Conservation (phyloP, 2,329 filamentous ascomycete species). For the Cercospora janseana region DNA sequence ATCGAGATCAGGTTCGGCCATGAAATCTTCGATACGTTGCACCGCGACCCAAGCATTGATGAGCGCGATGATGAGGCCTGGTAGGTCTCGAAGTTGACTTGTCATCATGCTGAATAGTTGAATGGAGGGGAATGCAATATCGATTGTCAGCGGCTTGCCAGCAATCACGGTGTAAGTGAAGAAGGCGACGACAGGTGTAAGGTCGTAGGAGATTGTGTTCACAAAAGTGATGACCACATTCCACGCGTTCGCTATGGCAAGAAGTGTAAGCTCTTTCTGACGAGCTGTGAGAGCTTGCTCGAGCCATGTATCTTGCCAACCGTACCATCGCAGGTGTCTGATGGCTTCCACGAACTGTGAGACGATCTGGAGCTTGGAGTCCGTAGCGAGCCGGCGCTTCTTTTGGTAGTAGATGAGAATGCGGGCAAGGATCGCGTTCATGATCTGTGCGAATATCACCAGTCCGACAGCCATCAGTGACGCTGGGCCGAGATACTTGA, state of each 20-base stretch:
- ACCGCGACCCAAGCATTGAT: conserved; percentile 83
- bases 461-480: conserved; percentile 70
- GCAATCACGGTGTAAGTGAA: conserved; percentile 75
- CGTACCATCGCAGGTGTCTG: conserved; percentile 76
- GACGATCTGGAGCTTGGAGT: conserved; percentile 74
- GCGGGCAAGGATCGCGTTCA: conserved; percentile 68
- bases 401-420: conserved; percentile 67
- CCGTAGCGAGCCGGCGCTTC: conserved; percentile 69
- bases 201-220: conserved; percentile 67
- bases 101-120: conserved; percentile 78
- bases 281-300: conserved; percentile 66
- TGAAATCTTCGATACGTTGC: conserved; percentile 78
- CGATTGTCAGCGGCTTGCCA: conserved; percentile 66
- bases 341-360: conserved; percentile 86
- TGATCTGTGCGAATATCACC: conserved; percentile 57
- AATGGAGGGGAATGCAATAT: conserved; percentile 82
- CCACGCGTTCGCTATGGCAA: conserved; percentile 64
- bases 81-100: conserved; percentile 69
- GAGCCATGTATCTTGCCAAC: conserved; percentile 77
- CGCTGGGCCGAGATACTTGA: conserved; percentile 75
- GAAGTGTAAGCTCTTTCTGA: conserved; percentile 64
- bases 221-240: conserved; percentile 63
- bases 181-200: conserved; percentile 79
- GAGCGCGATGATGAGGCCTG: conserved; percentile 69
- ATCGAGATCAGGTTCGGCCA: conserved; percentile 75